Conservation (phyloP, 2,329 filamentous ascomycete genomes). For the Pseudocercospora vitis region DNA sequence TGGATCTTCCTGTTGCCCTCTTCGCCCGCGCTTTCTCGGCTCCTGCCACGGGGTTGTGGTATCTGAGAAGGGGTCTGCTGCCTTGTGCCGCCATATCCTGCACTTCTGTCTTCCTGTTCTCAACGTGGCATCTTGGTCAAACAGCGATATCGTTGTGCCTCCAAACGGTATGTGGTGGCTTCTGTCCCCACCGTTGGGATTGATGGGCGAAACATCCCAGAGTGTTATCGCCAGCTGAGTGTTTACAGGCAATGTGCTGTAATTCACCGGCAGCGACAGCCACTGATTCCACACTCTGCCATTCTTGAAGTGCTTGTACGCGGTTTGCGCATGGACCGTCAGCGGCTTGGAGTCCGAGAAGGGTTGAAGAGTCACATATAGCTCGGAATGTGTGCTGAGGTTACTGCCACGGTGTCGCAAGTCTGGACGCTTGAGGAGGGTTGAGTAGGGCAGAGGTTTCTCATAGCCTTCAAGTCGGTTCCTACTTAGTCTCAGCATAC, state of each 20-base stretch:
- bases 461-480: slow-evolving; percentile 78
- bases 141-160: slow-evolving; percentile 87
- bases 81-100: slow-evolving; percentile 74
- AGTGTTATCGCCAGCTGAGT: slow-evolving; percentile 87
- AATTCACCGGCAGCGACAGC: slow-evolving; percentile 82
- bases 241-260: slow-evolving; percentile 77
- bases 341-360: slow-evolving; percentile 96
- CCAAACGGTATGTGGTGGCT: slow-evolving; percentile 88
- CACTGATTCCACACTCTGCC: slow-evolving; percentile 87
- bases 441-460: slow-evolving; percentile 71
- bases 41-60: slow-evolving; percentile 73
- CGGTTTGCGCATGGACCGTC: slow-evolving; percentile 86
- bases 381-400: slow-evolving; percentile 76
- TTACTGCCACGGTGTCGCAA: slow-evolving; percentile 87
- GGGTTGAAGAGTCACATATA: slow-evolving; percentile 89
- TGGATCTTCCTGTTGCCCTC: slow-evolving; percentile 58
- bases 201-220: slow-evolving; percentile 87
- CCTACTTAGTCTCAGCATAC: slow-evolving; percentile 14
- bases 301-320: slow-evolving; percentile 85
- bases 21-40: slow-evolving; percentile 55
- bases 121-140: slow-evolving; percentile 86
- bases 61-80: slow-evolving; percentile 80
- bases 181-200: slow-evolving; percentile 66
- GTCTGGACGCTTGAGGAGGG: slow-evolving; percentile 73
- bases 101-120: slow-evolving; percentile 94